Base-by-base conservation (phyloP, 768 basidiomycete species). In the Phylloporus rhodoxanthus region DNA sequence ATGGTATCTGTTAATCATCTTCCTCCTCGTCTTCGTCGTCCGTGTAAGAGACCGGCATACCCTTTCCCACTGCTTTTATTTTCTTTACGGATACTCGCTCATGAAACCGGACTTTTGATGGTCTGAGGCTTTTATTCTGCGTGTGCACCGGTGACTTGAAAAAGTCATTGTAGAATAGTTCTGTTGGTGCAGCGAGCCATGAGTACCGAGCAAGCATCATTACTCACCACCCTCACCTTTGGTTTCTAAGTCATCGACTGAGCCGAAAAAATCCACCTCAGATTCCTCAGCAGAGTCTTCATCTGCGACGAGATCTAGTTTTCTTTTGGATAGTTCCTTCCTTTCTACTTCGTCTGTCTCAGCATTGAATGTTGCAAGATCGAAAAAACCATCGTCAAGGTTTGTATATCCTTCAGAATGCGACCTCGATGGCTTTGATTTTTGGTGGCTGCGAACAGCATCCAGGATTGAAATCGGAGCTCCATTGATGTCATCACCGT, bases 321-420 rank as follows among this genome's bases (percentile, higher is more conserved):
- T 71, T 17, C 90, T 91, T 59, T 72, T 72, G 2, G 83, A 82
- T 9, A 78, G 74, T 14, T 70, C 73, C 50, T 68, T 76, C 13
- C 83, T 79, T 66, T 95, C 93, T 3, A 82, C 79, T 56, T 78
- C 80, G 64, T 90, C 88, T 2, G 85, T 85, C 64, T 92, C 82
- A 2, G 82, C 76, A 59, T 98, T 96, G 74, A 99, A 99, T 17
- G 81, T 75, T 25, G 81, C 80, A 41, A 99, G 76, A 53, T 86
- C 78, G 69, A 98, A 98, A 72, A 98, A 98, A 13, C 75, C 81
- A 63, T 98, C 95, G 66, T 97, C 85, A 25, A 97, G 77, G 37
- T 76, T 75, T 5, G 75, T 68, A 49, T 75, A 70, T 4, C 61
- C 61, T 8, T 57, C 17, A 52, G 55, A 40, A 54, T 59, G 38